phyloP scores from a whole-genome alignment of 768 basidiomycete genomes.

The Infundibulicybe gibba region DNA sequence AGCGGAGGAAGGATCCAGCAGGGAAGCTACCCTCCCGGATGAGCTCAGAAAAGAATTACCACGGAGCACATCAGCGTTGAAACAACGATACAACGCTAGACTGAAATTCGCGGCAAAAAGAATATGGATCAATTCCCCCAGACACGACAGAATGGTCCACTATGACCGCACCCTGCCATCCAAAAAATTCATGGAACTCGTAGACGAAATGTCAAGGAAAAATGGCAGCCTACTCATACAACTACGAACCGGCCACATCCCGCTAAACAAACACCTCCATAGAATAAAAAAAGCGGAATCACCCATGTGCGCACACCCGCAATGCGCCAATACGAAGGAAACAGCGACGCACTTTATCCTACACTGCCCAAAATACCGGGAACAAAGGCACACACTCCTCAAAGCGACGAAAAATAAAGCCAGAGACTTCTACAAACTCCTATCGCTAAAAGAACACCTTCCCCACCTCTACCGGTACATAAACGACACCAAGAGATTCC shows the following conservation, averaged over 20 bases:
- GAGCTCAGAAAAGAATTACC: conserved; percentile 1
- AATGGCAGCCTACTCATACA: conserved; percentile 21
- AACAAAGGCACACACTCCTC: too few relatives aligned
- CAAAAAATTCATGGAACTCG: conserved; percentile 7
- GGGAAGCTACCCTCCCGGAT: too few relatives aligned
- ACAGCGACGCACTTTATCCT: conserved; percentile 24
- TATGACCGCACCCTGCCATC: conserved; percentile 12
- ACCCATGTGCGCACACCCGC: conserved; percentile 15
- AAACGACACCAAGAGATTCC: too few relatives aligned
- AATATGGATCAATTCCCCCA: conserved; percentile 4
- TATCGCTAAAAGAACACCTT: too few relatives aligned
- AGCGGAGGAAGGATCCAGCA: not conserved
- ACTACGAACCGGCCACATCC: conserved; percentile 24
- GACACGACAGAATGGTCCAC: conserved; percentile 1
- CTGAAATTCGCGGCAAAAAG: conserved; percentile 8
- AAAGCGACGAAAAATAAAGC: too few relatives aligned
- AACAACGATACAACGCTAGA: conserved; percentile 9
- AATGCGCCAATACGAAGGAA: conserved; percentile 18
- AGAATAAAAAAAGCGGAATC: conserved; percentile 16
- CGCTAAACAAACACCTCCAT: conserved; percentile 25
- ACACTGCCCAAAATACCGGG: conserved; percentile 19
- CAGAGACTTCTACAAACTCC: too few relatives aligned
- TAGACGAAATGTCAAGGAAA: conserved; percentile 4
- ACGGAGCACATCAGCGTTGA: conserved; percentile 1
- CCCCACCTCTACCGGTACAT: too few relatives aligned